Evolutionary conservation across 257 asterid genomes (phyloP), one percentile per base, ranked within the genome.

Genomic region (Plantago major): DNA sequence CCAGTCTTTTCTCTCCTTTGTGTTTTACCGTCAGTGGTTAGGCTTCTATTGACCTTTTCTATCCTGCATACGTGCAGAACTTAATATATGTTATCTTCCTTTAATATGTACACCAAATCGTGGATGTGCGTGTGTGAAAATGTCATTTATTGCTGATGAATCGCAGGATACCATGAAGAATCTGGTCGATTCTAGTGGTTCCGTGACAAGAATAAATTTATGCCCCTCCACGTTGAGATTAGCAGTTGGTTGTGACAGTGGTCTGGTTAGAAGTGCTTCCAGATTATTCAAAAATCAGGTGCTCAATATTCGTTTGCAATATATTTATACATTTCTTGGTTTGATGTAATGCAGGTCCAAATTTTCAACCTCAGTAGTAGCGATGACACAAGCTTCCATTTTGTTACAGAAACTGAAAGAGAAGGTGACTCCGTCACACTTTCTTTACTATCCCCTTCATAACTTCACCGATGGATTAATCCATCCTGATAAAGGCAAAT

Each of bases 211-310:
- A 73, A 44, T 90, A 46, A 90, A 76, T 60, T 77, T 90, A 60
- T 90, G 93, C 82, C 65, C 81, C 71, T 74, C 74, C 72, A 84
- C 90, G 5, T 71, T 80, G 73, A 78, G 77, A 77, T 79, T 90
- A 69, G 96, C 96, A 33, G 84, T 87, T 66, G 97, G 96, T 58
- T 76, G 81, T 71, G 89, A 84, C 77, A 68, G 95, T 77, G 93
- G 93, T 74, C 84, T 79, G 96, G 95, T 87, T 65, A 80, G 97
- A 73, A 72, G 74, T 71, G 28, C 65, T 67, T 71, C 60, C 48
- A 33, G 30, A 52, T 37, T 19, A 52, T 3, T 52, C 7, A 52
- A 0, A 52, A 18, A 62, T 67, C 63, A 67, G 63, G 70, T n/a
- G 56, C 52, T 65, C 50, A 56, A 45, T 60, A 47, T 65, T 42